Conservation (phyloP, 164 flowering plant genomes). For the Saururus chinensis region DNA sequence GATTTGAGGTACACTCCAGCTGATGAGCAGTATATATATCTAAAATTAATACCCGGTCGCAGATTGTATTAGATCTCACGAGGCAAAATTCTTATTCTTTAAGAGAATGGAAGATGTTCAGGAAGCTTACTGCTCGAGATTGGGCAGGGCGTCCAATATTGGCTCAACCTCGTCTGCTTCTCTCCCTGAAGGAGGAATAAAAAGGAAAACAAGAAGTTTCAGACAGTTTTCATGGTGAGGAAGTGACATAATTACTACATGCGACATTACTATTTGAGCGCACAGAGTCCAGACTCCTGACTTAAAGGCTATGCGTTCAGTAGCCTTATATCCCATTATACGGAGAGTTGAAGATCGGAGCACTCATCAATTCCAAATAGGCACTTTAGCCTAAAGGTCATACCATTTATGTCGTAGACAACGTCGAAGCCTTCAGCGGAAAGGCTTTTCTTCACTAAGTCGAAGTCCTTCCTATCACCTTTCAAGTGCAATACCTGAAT, state of each 20-base stretch:
- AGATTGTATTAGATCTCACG: neutral
- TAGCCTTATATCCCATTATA: too few species aligned
- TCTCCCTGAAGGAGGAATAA: conserved; percentile 41
- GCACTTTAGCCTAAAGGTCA: too few species aligned
- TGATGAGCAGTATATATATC: conserved; percentile 97
- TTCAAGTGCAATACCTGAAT: conserved; percentile 82
- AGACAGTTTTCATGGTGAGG: too few species aligned
- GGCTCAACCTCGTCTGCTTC: conserved; percentile 94
- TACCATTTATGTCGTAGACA: conserved; percentile 94
- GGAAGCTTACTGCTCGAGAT: conserved; percentile 75
- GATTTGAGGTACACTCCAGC: conserved; percentile 97
- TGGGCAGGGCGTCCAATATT: conserved; percentile 83
- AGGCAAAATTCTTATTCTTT: neutral
- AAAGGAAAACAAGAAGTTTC: neutral
- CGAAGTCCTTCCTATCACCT: conserved; percentile 92
- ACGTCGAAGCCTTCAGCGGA: conserved; percentile 87
- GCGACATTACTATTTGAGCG: too few species aligned
- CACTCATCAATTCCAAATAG: too few species aligned
- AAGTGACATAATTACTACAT: too few species aligned
- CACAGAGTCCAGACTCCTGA: too few species aligned
- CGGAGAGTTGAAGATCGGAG: too few species aligned
- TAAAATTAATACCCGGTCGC: conserved; percentile 13
- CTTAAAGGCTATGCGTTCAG: too few species aligned
- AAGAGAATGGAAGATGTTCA: neutral
- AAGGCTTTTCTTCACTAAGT: conserved; percentile 77